Evolutionary conservation across 23 red algal species (phyloP).

Genomic region (Gracilariopsis chorda): DNA sequence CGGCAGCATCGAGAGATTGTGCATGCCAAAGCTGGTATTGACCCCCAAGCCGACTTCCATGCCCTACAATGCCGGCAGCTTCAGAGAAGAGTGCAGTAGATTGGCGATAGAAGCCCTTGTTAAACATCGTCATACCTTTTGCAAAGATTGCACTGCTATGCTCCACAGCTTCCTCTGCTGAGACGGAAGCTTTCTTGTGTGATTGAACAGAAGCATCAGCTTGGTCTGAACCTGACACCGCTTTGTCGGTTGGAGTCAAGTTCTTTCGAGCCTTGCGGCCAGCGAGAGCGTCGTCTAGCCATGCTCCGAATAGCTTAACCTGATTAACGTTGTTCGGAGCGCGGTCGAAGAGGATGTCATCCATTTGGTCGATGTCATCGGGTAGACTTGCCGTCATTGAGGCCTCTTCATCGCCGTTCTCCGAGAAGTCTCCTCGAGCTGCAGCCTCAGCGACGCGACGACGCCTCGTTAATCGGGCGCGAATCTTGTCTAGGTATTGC

Average conservation of each 20-base stretch:
- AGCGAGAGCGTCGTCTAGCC: constrained; percentile 79
- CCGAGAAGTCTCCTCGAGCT: background rate
- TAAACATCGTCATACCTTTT: constrained; percentile 52
- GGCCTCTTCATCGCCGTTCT: background rate
- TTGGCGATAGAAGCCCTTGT: constrained; percentile 61
- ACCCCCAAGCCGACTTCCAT: constrained; percentile 63
- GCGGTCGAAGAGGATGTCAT: constrained; percentile 67
- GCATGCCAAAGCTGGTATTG: constrained; percentile 92
- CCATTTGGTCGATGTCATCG: constrained; percentile 69
- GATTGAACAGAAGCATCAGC: background rate
- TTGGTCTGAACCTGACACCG: background rate
- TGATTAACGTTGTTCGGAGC: constrained; percentile 61
- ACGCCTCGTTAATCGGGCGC: constrained; percentile 13
- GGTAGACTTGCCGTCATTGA: constrained; percentile 23
- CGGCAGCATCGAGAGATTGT: constrained; percentile 87
- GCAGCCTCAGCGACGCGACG: constrained; percentile 1
- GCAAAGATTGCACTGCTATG: constrained; percentile 52
- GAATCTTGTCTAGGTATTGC: constrained; percentile 44
- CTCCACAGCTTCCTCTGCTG: constrained; percentile 11
- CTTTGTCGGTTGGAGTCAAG: background rate
- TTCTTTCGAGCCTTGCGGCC: constrained; percentile 62
- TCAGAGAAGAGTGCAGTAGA: constrained; percentile 40
- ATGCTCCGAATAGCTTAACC: constrained; percentile 71
- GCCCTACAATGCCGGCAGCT: constrained; percentile 44
- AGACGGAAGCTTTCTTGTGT: background rate